Evolutionary conservation across 2,329 filamentous ascomycete species (phyloP), one percentile per base, ranked within the genome.

Genomic region (Penicillium vulpinum): DNA sequence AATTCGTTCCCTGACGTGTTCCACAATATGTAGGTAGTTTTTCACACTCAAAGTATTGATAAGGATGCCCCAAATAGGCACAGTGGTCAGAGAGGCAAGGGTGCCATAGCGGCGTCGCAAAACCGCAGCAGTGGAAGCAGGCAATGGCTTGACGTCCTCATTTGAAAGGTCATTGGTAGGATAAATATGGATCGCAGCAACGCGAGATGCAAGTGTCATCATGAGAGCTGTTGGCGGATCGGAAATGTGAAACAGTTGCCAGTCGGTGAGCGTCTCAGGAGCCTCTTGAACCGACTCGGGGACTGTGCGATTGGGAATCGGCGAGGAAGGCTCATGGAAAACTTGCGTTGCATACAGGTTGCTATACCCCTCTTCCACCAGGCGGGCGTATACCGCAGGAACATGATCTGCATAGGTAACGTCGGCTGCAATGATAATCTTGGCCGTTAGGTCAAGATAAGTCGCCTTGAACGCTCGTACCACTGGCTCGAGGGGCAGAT

Each of bases 31-130:
- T 61, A 97, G 83, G 77, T 97, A 97, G 72, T 97, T 95, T 58
- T 88, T 87, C 6, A 97, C 91, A 22, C 89, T 93, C 5, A 99
- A 85, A 0, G 94, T 99, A 75, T 97, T 97, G 75, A 99, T 92
- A 1, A 99, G 80, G 59, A 99, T 96, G 8, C 94, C 94, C 65
- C 97, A 91, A 49, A 97, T 86, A 21, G 91, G 87, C 0, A 88
- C 89, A 0, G 91, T 91, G 18, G 88, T 86, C 28, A 97, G 85
- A 0, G 86, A 86, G 2, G 93, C 88, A 11, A 97, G 82, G 56
- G 94, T 87, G 1, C 89, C 94, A 74, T 97, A 99, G 36, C 94
- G 90, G 2, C 94, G 88, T 26, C 91, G 88, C 16, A 99, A 85
- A 24, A 83, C 77, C 9, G 79, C 75, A n/a, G 83, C 65, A 11